Percentiles rank a stretch among this genome's conserved stretches.
These are phyloP conservation scores for Populus alba DNA, from an alignment of 345 rosid genomes.

Conservation along the genomic window DNA sequence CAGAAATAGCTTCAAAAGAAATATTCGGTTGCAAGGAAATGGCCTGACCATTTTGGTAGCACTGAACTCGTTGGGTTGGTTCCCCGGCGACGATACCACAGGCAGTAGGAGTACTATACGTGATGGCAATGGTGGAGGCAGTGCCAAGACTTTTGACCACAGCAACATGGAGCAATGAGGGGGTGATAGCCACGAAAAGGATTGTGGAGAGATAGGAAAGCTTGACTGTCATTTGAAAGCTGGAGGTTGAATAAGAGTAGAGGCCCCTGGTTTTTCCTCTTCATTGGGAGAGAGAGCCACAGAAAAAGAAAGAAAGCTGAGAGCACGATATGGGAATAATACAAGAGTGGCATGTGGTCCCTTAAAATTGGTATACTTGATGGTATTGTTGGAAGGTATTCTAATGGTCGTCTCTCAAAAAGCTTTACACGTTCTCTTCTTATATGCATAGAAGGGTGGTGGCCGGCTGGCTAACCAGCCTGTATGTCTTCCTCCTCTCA, in stretches of 20 bases:
- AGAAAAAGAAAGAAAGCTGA: not conserved
- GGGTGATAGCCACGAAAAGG: conserved; percentile 3
- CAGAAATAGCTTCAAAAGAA: conserved; percentile 54
- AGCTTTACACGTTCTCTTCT: no score
- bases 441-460: no score
- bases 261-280: conserved; percentile 12
- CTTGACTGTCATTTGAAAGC: conserved; percentile 27
- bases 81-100: conserved; percentile 50
- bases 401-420: no score
- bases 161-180: not conserved
- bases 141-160: conserved; percentile 43
- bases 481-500: no score
- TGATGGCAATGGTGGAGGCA: conserved; percentile 42
- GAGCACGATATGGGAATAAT: not conserved
- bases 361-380: not conserved
- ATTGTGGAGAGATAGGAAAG: conserved; percentile 1
- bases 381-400: no score
- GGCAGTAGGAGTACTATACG: conserved; percentile 31
- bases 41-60: conserved; percentile 38
- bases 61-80: conserved; percentile 40
- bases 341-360: not conserved
- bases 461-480: no score
- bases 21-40: conserved; percentile 32
- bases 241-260: not conserved
- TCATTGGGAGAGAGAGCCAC: conserved; percentile 15